Evolutionary conservation across 306 rosid genomes (phyloP).

Genomic region (Citrullus colocynthis): DNA sequence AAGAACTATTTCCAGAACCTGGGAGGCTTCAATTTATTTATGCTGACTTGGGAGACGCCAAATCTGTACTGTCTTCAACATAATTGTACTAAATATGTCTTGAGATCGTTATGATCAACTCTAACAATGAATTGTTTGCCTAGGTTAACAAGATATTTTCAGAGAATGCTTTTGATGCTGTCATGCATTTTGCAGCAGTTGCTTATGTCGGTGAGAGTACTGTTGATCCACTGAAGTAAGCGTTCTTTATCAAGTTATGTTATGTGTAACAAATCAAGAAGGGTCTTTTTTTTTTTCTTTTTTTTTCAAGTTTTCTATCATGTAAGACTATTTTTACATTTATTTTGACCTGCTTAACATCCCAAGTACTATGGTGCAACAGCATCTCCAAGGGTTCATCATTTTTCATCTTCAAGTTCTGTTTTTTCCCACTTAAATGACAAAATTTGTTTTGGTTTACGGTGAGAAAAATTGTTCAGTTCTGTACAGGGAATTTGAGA

Average conservation of each 20-base stretch:
- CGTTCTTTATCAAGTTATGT: background rate
- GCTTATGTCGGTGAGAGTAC: constrained; percentile 99
- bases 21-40: constrained; percentile 94
- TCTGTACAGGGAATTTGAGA: background rate
- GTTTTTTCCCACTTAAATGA: background rate
- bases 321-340: background rate
- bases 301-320: background rate
- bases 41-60: constrained; percentile 79
- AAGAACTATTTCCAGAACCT: constrained; percentile 59
- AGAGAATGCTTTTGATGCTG: constrained; percentile 94
- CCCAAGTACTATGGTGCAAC: background rate
- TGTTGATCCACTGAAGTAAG: constrained; percentile 83
- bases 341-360: background rate
- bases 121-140: background rate
- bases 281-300: no score
- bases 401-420: background rate
- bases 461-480: no score
- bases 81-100: constrained; percentile 5
- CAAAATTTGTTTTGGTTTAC: background rate
- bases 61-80: constrained; percentile 40
- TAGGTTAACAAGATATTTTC: constrained; percentile 79
- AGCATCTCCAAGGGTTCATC: background rate
- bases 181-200: constrained; percentile 98
- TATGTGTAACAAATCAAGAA: no score
- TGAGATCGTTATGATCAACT: background rate